A percentile compares a stretch with the other conserved stretches of the same genome.
These are phyloP conservation scores for Trichoderma parareesei DNA, from an alignment of 495 filamentous ascomycete species.

Conservation along the genomic window DNA sequence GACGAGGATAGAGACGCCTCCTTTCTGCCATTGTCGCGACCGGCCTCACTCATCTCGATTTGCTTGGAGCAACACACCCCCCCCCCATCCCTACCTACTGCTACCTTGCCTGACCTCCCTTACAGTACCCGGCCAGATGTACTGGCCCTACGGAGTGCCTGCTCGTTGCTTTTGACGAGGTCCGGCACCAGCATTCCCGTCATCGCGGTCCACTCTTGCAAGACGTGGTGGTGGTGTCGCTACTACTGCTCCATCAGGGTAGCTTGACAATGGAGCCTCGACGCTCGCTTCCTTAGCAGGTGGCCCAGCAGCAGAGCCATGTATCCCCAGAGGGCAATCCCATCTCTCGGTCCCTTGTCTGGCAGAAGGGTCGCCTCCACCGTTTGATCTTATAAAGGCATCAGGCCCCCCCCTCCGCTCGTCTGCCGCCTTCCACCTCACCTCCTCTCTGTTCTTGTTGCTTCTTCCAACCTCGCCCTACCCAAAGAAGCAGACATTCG, in stretches of 20 bases:
- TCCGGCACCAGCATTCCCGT: background rate
- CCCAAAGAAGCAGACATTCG: background rate
- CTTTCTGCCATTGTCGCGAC: too few relatives aligned
- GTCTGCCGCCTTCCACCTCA: background rate
- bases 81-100: too few relatives aligned
- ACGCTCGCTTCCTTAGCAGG: too few relatives aligned
- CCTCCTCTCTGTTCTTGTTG: background rate
- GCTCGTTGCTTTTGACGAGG: background rate
- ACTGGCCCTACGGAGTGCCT: background rate
- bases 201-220: background rate
- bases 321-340: background rate
- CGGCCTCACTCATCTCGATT: too few relatives aligned
- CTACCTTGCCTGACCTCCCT: too few relatives aligned
- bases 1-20: too few relatives aligned
- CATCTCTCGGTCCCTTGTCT: too few relatives aligned
- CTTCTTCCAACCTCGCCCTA: background rate
- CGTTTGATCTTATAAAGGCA: background rate
- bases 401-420: background rate
- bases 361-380: background rate
- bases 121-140: too few relatives aligned
- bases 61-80: too few relatives aligned
- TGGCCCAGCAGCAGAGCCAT: too few relatives aligned
- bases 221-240: background rate
- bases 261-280: background rate
- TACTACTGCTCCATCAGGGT: background rate